A percentile compares a stretch with the other conserved stretches of the same genome.
Evolutionary conservation across 371 early-diverging fungal genomes (phyloP).

Genomic region (Mucor plumbeus): DNA sequence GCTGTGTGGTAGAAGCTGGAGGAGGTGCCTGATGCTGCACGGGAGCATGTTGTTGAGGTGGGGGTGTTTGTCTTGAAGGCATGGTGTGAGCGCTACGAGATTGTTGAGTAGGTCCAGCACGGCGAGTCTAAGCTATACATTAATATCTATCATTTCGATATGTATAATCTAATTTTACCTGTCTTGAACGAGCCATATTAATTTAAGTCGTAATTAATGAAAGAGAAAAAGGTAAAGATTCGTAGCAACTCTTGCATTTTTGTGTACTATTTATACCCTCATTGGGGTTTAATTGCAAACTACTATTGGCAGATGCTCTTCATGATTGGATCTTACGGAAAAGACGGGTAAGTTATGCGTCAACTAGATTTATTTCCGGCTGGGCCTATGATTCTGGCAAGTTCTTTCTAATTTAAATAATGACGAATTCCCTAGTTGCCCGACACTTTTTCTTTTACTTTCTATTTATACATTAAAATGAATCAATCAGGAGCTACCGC

Average conservation of each 20-base stretch:
- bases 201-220: conserved; percentile 3
- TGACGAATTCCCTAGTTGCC: background rate
- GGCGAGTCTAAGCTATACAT: conserved; percentile 38
- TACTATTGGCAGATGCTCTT: background rate
- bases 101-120: conserved; percentile 62
- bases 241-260: background rate
- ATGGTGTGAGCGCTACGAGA: conserved; percentile 72
- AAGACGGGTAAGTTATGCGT: conserved; percentile 1
- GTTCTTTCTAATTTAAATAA: background rate
- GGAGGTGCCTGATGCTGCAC: conserved; percentile 47
- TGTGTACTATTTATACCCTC: background rate
- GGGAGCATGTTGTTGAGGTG: conserved; percentile 49
- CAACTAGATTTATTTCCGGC: background rate
- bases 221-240: background rate
- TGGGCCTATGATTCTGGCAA: background rate
- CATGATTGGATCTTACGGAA: background rate
- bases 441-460: background rate
- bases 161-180: conserved; percentile 6
- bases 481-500: conserved; percentile 13
- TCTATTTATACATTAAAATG: conserved; percentile 5
- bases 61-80: conserved; percentile 68
- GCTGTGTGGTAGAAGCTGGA: conserved; percentile 50
- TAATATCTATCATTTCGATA: background rate
- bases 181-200: conserved; percentile 31
- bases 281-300: background rate